phyloP scores from a whole-genome alignment of 148 eudicot genomes.

The Fagopyrum homotropicum region DNA sequence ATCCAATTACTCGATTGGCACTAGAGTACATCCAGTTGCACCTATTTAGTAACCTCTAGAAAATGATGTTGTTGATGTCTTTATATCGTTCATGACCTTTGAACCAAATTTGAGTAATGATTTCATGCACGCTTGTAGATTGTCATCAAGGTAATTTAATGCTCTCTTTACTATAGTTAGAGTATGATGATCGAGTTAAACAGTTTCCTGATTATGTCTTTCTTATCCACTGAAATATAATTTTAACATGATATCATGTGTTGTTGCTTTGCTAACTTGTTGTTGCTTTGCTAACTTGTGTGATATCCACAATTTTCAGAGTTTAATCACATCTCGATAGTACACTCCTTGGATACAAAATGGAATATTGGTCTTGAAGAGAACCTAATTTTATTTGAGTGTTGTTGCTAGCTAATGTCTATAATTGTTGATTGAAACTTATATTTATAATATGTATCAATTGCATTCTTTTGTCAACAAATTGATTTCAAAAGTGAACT shows the following conservation, averaged over 20 bases:
- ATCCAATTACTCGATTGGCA: conserved; percentile 36
- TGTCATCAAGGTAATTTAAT: background rate
- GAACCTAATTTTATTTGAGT: too few species aligned
- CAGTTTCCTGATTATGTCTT: background rate
- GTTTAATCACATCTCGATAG: too few species aligned
- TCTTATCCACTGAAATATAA: background rate
- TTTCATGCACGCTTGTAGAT: background rate
- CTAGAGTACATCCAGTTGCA: background rate
- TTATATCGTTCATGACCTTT: background rate
- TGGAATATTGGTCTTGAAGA: too few species aligned
- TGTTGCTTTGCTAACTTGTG: background rate
- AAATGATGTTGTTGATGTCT: background rate
- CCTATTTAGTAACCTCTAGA: background rate
- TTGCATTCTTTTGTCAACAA: too few species aligned
- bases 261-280: background rate
- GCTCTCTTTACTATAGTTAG: background rate
- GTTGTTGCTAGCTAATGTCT: too few species aligned
- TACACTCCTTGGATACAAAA: too few species aligned
- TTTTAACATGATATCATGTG: background rate
- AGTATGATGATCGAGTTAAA: background rate
- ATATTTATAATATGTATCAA: too few species aligned
- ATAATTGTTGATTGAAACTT: too few species aligned
- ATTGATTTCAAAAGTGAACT: too few species aligned
- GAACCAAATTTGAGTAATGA: background rate
- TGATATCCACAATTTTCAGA: too few species aligned